These are phyloP conservation scores for Cercospora berteroae DNA, from an alignment of 2,329 filamentous ascomycete species.

Conservation along the genomic window DNA sequence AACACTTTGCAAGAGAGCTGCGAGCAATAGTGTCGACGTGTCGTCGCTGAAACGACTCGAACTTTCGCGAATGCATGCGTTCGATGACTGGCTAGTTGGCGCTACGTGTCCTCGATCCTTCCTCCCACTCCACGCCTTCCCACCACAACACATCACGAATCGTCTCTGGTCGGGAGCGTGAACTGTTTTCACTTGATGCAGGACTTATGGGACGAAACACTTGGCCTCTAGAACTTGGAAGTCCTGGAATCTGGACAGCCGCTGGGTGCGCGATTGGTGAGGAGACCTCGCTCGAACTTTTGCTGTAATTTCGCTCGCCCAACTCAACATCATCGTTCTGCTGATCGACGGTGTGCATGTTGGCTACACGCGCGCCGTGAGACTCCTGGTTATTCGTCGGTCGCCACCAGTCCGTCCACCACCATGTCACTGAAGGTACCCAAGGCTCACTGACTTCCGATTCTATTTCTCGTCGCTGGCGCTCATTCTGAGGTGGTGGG, in stretches of 20 bases:
- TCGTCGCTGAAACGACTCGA: not conserved
- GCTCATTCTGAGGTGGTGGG: not conserved
- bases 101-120: conserved; percentile 5
- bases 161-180: not conserved
- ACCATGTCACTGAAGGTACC: not conserved
- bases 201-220: not conserved
- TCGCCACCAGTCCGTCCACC: not conserved
- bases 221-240: not conserved
- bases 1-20: not conserved
- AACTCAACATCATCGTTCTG: not conserved
- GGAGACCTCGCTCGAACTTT: not conserved
- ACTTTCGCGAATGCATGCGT: not conserved
- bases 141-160: conserved; percentile 5
- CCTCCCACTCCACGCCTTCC: not conserved
- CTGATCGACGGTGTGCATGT: not conserved
- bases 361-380: not conserved
- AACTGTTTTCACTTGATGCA: not conserved
- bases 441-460: not conserved
- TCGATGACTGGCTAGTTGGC: conserved; percentile 1
- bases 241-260: not conserved
- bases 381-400: not conserved
- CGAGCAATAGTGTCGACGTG: not conserved
- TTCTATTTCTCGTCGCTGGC: not conserved
- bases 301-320: not conserved
- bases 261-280: not conserved